Conservation (phyloP, 768 basidiomycete genomes). For the Macrolepiota dolichaula region DNA sequence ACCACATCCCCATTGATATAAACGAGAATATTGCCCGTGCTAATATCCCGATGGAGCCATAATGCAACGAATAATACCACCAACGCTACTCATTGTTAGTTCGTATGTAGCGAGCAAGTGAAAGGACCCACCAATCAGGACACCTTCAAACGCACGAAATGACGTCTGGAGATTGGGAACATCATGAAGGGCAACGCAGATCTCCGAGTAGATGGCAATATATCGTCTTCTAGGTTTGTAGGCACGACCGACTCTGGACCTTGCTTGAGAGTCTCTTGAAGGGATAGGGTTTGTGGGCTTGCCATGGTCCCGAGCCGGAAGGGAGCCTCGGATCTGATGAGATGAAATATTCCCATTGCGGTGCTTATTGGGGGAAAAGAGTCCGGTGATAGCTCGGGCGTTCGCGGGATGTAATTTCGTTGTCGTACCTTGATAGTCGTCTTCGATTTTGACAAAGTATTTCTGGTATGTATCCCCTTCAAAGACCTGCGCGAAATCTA, state of each 20-base stretch:
- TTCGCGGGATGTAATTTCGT: neutral
- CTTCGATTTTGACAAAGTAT: neutral
- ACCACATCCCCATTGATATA: neutral
- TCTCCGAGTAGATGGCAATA: conserved; percentile 2
- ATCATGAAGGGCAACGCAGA: neutral
- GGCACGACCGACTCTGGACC: neutral
- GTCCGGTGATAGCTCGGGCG: neutral
- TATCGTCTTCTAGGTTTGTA: neutral
- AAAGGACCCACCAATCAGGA: neutral
- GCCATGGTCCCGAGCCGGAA: neutral
- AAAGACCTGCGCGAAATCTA: neutral
- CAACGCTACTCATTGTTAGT: neutral
- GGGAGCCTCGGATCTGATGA: neutral
- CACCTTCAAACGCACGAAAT: neutral
- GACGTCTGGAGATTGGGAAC: neutral
- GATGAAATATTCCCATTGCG: neutral
- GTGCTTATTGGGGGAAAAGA: neutral
- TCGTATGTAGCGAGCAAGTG: neutral
- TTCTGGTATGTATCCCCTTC: neutral
- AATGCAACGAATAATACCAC: conserved; percentile 1
- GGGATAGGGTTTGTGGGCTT: neutral
- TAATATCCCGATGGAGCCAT: conserved; percentile 11
- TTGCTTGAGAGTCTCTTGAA: neutral
- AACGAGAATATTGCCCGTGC: conserved; percentile 5
- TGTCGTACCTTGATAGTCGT: neutral